Evolutionary conservation across 106 monocot genomes (phyloP).

Genomic region (Phalaenopsis aphrodite): DNA sequence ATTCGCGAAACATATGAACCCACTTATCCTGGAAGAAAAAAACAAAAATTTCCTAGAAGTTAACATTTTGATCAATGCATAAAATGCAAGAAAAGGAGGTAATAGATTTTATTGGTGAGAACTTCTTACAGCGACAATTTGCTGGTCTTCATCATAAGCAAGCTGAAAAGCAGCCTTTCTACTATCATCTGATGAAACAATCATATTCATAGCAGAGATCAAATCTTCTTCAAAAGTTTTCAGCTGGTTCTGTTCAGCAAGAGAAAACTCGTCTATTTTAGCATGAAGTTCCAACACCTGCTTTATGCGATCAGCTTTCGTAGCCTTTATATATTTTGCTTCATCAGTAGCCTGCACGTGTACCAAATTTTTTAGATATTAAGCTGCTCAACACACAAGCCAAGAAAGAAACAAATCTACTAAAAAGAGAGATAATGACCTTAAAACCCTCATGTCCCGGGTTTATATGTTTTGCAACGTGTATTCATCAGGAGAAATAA

Average conservation of each 20-base stretch:
- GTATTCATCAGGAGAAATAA: neutral
- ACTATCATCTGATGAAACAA: slow-evolving; percentile 71
- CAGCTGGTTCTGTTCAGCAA: slow-evolving; percentile 34
- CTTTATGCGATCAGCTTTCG: slow-evolving; percentile 58
- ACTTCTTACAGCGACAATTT: slow-evolving; percentile 77
- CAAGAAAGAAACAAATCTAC: neutral
- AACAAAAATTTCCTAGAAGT: slow-evolving; percentile 1
- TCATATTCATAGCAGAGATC: slow-evolving; percentile 26
- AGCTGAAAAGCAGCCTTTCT: slow-evolving; percentile 60
- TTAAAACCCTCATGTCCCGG: neutral
- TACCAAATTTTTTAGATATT: neutral
- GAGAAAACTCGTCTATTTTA: slow-evolving; percentile 50
- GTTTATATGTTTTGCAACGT: neutral
- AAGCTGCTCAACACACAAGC: neutral
- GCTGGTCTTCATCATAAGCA: slow-evolving; percentile 89
- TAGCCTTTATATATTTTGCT: slow-evolving; percentile 48
- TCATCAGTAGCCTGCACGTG: slow-evolving; percentile 67
- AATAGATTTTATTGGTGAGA: neutral
- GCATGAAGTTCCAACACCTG: slow-evolving; percentile 61
- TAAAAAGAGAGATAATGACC: neutral
- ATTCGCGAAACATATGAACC: slow-evolving; percentile 82
- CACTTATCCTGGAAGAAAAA: slow-evolving; percentile 62
- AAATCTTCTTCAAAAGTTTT: slow-evolving; percentile 78
- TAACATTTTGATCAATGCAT: neutral
- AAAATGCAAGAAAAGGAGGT: neutral